A percentile compares a stretch with the other conserved stretches of the same genome.
phyloP scores from a whole-genome alignment of 108 stramenopile genomes.

The Nitzschia inconspicua region DNA sequence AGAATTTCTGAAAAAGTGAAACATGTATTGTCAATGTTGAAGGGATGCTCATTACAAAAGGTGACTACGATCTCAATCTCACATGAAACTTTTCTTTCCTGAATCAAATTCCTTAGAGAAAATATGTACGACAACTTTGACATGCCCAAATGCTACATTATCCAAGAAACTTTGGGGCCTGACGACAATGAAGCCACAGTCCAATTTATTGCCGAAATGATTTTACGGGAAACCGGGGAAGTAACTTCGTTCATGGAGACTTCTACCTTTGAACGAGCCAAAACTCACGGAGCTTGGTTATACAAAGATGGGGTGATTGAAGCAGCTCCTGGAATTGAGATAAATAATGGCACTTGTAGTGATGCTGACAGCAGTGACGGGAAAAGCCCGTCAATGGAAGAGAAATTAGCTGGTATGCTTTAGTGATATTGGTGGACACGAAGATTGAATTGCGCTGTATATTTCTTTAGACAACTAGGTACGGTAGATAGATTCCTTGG shows the following conservation, averaged over 20 bases:
- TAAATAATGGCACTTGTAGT: background rate
- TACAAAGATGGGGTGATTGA: constrained; percentile 50
- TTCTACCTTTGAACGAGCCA: constrained; percentile 57
- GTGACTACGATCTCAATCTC: background rate
- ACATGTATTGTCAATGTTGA: background rate
- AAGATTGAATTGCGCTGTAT: background rate
- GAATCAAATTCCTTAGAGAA: constrained; percentile 5
- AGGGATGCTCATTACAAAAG: background rate
- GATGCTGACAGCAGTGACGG: background rate
- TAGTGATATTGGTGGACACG: background rate
- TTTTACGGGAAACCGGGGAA: constrained; percentile 59
- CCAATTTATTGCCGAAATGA: constrained; percentile 62
- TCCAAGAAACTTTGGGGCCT: constrained; percentile 47
- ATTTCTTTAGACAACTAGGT: no score
- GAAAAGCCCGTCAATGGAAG: background rate
- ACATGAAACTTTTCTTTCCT: background rate
- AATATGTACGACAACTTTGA: constrained; percentile 81
- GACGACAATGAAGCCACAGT: constrained; percentile 58
- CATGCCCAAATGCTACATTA: constrained; percentile 48
- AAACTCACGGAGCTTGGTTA: constrained; percentile 62
- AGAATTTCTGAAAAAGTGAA: background rate
- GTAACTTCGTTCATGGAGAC: constrained; percentile 72
- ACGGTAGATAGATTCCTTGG: no score
- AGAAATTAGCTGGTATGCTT: constrained; percentile 1
- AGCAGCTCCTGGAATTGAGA: constrained; percentile 9